Evolutionary conservation across 768 basidiomycete genomes (phyloP), one percentile per base, ranked within the genome.

Genomic region (Russula foetens): DNA sequence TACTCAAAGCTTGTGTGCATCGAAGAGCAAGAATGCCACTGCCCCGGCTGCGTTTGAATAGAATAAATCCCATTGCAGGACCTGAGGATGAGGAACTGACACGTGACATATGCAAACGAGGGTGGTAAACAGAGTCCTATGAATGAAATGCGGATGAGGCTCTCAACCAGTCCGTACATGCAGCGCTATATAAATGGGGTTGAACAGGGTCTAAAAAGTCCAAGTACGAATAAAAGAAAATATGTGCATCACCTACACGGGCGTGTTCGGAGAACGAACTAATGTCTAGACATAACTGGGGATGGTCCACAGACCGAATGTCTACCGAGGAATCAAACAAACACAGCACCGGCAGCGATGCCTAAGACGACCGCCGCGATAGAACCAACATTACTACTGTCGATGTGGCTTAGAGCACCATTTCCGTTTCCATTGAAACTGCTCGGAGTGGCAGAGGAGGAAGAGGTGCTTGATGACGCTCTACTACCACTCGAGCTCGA

Each of bases 351-450:
- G 11, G 51, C 61, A 58, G 53, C 23, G 23, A 62, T 50, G 23
- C 61, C 61, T n/a, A 62, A 11, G 15, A 58, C 56, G 2, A 51
- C 61, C 28, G 38, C 56, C 8, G 31, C 51, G 1, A 62, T 35
- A 29, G 56, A 47, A 31, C 51, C 51, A n/a, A 44, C 24, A 26
- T 39, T 21, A 26, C 51, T 29, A 41, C 38, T 14, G 26, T 24
- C 31, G n/a, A 58, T 23, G 46, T 35, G 17, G 17, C 23, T 41
- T 17, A 14, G 5, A 9, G 56, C 56, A 2, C 61, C 60, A 21
- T 48, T 62, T 35, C 60, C 61, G 15, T 62, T 62, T 35, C 60
- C 61, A 11, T 62, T 62, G 51, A 62, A 62, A 41, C 17, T 43
- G 44, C 45, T 53, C 15, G 51, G 24, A 28, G 61, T 53, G 43